Conservation (phyloP, 352 stramenopile genomes). For the Globisporangium mamillatum region DNA sequence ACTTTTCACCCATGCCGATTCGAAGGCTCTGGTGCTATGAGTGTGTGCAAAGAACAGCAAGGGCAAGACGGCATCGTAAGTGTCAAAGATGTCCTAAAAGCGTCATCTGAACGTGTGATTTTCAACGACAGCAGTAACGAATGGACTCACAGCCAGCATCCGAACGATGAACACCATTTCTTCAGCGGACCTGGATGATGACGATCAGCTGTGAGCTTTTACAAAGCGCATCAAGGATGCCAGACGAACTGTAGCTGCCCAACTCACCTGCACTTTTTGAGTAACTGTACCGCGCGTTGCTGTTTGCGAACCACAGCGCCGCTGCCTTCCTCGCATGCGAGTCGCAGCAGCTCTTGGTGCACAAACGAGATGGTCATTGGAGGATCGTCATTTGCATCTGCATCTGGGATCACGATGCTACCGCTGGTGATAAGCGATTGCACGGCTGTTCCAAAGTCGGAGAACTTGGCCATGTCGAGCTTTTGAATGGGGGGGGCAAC, state of each 20-base stretch:
- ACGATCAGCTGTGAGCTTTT: neutral
- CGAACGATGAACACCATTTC: conserved; percentile 66
- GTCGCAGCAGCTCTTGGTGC: conserved; percentile 49
- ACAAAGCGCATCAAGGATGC: neutral
- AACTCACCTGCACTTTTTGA: conserved; percentile 46
- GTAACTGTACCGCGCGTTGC: conserved; percentile 48
- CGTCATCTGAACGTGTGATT: neutral
- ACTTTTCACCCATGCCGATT: conserved; percentile 82
- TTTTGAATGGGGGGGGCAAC: conserved; percentile 8
- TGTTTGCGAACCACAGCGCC: conserved; percentile 63
- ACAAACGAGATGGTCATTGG: conserved; percentile 43
- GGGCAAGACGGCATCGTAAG: neutral
- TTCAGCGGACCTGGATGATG: conserved; percentile 35
- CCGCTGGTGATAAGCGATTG: conserved; percentile 42
- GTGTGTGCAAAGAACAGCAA: neutral
- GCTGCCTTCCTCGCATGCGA: conserved; percentile 54
- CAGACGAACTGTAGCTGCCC: neutral
- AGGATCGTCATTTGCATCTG: neutral
- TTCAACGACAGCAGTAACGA: neutral
- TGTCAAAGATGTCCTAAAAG: neutral
- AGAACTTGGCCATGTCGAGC: conserved; percentile 19
- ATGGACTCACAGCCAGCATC: conserved; percentile 62
- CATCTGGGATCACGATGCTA: conserved; percentile 22
- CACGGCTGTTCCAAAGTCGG: conserved; percentile 55
- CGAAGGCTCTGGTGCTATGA: conserved; percentile 77